Evolutionary conservation across 2,329 filamentous ascomycete species (phyloP), one percentile per base, ranked within the genome.

Genomic region (Fusarium devonianum): DNA sequence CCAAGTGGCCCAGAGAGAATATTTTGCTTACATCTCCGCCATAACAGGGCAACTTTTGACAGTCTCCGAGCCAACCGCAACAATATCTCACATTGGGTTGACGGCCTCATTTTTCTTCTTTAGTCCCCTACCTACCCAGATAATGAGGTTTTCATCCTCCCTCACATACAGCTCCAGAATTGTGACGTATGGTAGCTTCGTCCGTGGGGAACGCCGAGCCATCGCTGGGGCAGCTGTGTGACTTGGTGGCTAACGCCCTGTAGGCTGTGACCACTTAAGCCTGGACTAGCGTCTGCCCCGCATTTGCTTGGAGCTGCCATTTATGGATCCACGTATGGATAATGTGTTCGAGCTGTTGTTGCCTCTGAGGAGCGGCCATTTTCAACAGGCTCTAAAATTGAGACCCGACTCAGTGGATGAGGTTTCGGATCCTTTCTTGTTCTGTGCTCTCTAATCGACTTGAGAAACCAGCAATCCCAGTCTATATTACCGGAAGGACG

Each of bases 141-240:
- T 10, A 19, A 52, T 56, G 34, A 55, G 26, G 50, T 56, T 58
- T 58, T 50, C 52, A 56, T 37, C 47, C 45, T 58, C 41, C 55
- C 55, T 58, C 55, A 56, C 53, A 49, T 49, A 34, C 35, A 44
- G 35, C 33, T 40, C 30, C n/a, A 57, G 29, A 38, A 43, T 35
- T 42, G 52, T 59, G 56, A 59, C 56, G 55, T 59, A 55, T 39
- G 36, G 34, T 18, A 49, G 29, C 43, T 41, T 55, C 19, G 25
- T 14, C 22, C 33, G 36, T 54, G 51, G 51, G 37, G 49, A 26
- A 32, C 13, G 30, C 29, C 50, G 22, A 53, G 36, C 49, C 45
- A 35, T 46, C 43, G 37, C 48, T 44, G 52, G 49, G 29, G 38
- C 43, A 33, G 29, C 30, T 14, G 16, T 41, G 39, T 50, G 34